These are phyloP conservation scores for Lodderomyces parapsilosis DNA, from an alignment of 1,139 yeast species.

Conservation along the genomic window DNA sequence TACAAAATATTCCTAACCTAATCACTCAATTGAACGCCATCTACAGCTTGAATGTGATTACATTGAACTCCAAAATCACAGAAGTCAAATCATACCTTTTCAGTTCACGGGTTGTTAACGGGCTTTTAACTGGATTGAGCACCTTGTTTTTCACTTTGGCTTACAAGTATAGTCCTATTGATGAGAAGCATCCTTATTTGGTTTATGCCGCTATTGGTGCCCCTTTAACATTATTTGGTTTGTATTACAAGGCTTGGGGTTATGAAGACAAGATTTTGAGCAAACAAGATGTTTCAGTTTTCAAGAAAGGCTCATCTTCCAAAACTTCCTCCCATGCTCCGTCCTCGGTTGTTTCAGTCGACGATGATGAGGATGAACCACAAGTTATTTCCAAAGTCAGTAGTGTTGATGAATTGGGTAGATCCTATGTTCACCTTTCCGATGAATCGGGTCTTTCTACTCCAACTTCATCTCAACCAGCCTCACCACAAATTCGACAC, in stretches of 20 bases:
- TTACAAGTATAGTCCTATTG: constrained; percentile 37
- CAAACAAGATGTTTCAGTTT: constrained; percentile 11
- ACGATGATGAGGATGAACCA: constrained; percentile 12
- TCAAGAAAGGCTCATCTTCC: not conserved
- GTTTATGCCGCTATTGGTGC: constrained; percentile 54
- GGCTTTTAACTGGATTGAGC: constrained; percentile 36
- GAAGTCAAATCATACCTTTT: constrained; percentile 21
- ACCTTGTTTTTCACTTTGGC: constrained; percentile 42
- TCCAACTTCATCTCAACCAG: constrained; percentile 18
- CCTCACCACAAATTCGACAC: constrained; percentile 13
- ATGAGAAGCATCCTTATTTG: constrained; percentile 56
- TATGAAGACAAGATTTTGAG: constrained; percentile 19
- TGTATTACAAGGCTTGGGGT: constrained; percentile 20
- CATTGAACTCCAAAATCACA: constrained; percentile 8
- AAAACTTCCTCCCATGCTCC: not conserved
- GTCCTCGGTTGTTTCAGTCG: constrained; percentile 5
- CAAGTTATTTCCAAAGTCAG: constrained; percentile 10
- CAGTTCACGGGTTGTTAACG: constrained; percentile 28
- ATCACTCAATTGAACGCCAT: constrained; percentile 26
- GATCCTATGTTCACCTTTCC: constrained; percentile 51
- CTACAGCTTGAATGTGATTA: constrained; percentile 9
- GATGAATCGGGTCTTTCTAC: constrained; percentile 32
- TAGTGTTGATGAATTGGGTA: constrained; percentile 38
- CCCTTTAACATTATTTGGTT: constrained; percentile 32
- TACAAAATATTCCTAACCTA: constrained; percentile 33